phyloP scores from a whole-genome alignment of 148 eudicot species.

The Rhododendron henanense region DNA sequence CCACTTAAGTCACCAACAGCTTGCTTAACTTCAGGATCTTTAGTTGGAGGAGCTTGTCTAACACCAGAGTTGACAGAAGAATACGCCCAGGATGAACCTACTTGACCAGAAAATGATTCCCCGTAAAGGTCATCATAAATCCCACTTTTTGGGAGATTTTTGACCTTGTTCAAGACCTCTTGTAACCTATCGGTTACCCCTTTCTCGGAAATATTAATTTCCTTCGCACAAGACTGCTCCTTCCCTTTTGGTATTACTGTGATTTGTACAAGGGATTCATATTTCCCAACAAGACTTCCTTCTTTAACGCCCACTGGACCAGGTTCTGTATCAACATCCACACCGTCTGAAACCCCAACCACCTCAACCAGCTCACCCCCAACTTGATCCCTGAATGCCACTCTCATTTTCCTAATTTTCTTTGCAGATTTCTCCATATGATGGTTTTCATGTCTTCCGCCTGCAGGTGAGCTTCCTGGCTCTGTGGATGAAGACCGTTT shows the following conservation, averaged over 20 bases:
- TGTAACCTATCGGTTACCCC: slow-evolving; percentile 86
- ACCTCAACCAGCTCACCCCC: slow-evolving; percentile 90
- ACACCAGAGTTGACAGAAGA: slow-evolving; percentile 35
- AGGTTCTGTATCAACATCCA: slow-evolving; percentile 93
- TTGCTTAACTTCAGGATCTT: slow-evolving; percentile 27
- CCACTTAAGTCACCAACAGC: slow-evolving; percentile 16
- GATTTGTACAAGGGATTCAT: slow-evolving; percentile 81
- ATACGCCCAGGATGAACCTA: slow-evolving; percentile 85
- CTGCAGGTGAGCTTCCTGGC: slow-evolving; percentile 17
- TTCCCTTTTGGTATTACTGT: slow-evolving; percentile 84
- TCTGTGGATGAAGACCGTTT: slow-evolving; percentile 21
- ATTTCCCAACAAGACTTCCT: slow-evolving; percentile 97
- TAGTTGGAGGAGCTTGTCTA: slow-evolving; percentile 29
- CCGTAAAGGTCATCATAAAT: slow-evolving; percentile 90
- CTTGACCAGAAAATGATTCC: slow-evolving; percentile 61
- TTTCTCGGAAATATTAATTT: slow-evolving; percentile 40
- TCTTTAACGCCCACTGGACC: slow-evolving; percentile 93
- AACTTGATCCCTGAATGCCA: slow-evolving; percentile 80
- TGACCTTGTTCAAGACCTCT: slow-evolving; percentile 77
- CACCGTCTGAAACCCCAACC: slow-evolving; percentile 94
- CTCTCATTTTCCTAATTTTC: slow-evolving; percentile 62
- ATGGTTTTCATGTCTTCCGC: slow-evolving; percentile 28
- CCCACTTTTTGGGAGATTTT: slow-evolving; percentile 53
- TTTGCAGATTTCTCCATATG: slow-evolving; percentile 48
- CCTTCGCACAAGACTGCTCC: slow-evolving; percentile 46